Conservation (phyloP, 1,284 basidiomycete genomes). For the Cutaneotrichosporon cutaneum region DNA sequence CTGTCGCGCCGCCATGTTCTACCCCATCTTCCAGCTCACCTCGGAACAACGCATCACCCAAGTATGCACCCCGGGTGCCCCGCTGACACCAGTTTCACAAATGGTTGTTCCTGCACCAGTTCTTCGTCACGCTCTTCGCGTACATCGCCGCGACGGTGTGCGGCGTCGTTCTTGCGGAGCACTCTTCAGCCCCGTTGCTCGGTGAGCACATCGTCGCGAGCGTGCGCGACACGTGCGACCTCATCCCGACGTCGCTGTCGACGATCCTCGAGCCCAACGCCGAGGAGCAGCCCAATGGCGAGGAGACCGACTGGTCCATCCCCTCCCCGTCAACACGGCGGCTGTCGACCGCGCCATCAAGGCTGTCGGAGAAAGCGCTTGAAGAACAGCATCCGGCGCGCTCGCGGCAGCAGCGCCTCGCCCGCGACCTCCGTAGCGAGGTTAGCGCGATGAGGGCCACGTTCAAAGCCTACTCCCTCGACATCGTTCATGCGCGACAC, state of each 20-base stretch:
- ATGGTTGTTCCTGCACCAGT: constrained; percentile 39
- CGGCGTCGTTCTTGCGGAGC: constrained; percentile 33
- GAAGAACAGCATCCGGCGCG: constrained; percentile 6
- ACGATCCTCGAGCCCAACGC: constrained; percentile 26
- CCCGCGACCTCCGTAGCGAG: constrained; percentile 28
- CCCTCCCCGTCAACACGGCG: neutral
- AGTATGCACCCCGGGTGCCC: constrained; percentile 16
- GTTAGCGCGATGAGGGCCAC: constrained; percentile 24
- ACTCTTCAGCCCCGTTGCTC: constrained; percentile 32
- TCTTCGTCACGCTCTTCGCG: constrained; percentile 47
- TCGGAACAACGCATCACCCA: constrained; percentile 33
- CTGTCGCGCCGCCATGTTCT: constrained; percentile 48
- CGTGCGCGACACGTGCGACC: constrained; percentile 28
- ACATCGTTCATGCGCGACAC: constrained; percentile 28
- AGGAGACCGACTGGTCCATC: neutral
- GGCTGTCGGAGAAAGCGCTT: constrained; percentile 4
- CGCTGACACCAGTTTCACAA: constrained; percentile 7
- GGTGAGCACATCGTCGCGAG: constrained; percentile 28
- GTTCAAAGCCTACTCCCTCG: constrained; percentile 28
- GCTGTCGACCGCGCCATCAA: neutral
- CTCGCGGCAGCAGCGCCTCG: constrained; percentile 28
- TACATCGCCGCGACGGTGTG: constrained; percentile 40
- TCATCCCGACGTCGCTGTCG: constrained; percentile 38
- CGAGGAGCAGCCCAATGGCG: constrained; percentile 6
- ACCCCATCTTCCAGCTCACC: constrained; percentile 49